Conservation (phyloP, 2,329 filamentous ascomycete species). For the Aspergillus niger region DNA sequence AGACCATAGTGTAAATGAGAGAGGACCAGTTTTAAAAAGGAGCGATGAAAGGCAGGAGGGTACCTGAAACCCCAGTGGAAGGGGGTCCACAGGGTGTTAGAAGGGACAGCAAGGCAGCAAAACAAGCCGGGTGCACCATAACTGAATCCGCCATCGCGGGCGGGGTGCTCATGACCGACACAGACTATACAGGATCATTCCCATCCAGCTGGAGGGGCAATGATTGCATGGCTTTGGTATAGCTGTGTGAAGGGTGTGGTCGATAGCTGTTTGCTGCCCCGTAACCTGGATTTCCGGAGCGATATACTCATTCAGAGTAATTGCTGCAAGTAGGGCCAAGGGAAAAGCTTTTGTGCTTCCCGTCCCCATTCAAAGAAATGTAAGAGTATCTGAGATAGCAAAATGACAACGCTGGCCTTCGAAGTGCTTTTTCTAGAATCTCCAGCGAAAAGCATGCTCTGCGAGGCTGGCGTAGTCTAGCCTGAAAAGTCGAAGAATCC, state of each 20-base stretch:
- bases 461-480: not conserved
- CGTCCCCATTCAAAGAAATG: not conserved
- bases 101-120: not conserved
- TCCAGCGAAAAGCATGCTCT: not conserved
- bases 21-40: not conserved
- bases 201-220: not conserved
- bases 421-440: not conserved
- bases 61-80: not conserved
- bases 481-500: not conserved
- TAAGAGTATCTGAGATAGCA: not conserved
- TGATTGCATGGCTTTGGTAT: not conserved
- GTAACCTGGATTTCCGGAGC: not conserved
- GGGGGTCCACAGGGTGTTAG: not conserved
- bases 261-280: not conserved
- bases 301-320: not conserved
- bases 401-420: slow-evolving; percentile 8
- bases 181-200: not conserved
- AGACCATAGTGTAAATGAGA: not conserved
- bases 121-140: not conserved
- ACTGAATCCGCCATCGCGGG: not conserved
- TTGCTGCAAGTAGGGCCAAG: not conserved
- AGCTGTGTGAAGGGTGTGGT: not conserved
- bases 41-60: not conserved
- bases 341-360: slow-evolving; percentile 3
- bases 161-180: not conserved